Conservation (phyloP, 2,329 filamentous ascomycete genomes). For the Colletotrichum horii region DNA sequence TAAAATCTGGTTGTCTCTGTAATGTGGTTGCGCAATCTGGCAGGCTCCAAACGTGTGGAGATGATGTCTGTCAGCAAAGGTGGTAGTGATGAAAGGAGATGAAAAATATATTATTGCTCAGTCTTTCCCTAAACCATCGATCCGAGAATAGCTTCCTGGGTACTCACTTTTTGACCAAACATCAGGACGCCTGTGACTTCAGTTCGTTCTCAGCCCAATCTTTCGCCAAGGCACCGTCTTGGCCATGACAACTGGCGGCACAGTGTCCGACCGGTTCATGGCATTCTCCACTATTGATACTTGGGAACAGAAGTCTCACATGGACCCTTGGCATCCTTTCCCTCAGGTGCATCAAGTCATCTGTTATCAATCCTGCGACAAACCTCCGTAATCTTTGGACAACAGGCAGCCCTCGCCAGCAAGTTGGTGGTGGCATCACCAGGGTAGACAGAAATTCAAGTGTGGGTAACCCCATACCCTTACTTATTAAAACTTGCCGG, state of each 20-base stretch:
- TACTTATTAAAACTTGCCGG: too few species aligned
- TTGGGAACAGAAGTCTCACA: too few species aligned
- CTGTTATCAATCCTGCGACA: too few species aligned
- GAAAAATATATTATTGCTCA: neutral
- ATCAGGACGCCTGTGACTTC: neutral
- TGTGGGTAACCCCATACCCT: too few species aligned
- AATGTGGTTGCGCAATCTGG: neutral
- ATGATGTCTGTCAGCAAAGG: neutral
- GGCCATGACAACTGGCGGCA: neutral
- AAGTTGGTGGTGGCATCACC: too few species aligned
- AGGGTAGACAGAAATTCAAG: too few species aligned
- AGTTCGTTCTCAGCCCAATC: neutral
- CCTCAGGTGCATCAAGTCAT: too few species aligned
- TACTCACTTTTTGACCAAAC: neutral
- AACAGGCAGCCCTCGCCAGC: too few species aligned
- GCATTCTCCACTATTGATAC: too few species aligned
- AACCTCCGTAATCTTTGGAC: too few species aligned
- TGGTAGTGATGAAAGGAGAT: neutral
- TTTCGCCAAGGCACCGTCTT: neutral
- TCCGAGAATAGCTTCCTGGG: neutral
- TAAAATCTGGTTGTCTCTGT: neutral
- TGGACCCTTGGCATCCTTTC: too few species aligned
- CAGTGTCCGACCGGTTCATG: too few species aligned
- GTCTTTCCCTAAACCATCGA: rapidly evolving
- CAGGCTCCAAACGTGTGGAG: neutral